Base-by-base conservation (phyloP, 345 rosid species). In the Citrus hindsii region DNA sequence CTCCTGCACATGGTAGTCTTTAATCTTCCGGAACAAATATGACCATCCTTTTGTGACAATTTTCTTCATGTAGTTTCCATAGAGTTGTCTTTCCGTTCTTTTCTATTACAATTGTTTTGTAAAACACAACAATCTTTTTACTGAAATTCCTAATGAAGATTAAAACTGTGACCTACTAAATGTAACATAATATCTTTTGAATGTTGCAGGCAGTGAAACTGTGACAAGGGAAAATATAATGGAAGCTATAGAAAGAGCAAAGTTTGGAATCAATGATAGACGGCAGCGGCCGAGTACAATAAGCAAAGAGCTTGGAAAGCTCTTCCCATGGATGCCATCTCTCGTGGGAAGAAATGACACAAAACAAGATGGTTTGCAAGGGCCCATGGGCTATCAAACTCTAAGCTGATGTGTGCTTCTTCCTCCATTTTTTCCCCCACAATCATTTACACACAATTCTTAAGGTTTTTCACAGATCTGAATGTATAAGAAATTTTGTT, bases 241-340 rank as follows among this genome's bases (percentile, higher is more conserved):
- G 98, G 98, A 91, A 89, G 97, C 97, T 0, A 85, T 93, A 72
- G 99, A 95, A 85, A 90, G 99, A 85, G 98, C 96, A 14, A 95
- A 95, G 83, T 95, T 86, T 60, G 99, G 98, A 58, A 95, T 95
- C 79, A 88, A 88, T 65, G 89, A 87, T 67, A 86, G 82, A 83
- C 93, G 88, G 81, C 76, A 75, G 77, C 87, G 80, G 85, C 79
- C 89, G 37, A 88, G 79, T 69, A 79, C 81, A 51, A 84, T 92
- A 76, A 85, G 93, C 82, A 92, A 88, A 82, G 97, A 92, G 82
- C 89, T 93, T 1, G 94, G 90, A 60, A 95, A 92, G 83, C 75
- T 95, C 81, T 92, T 91, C 71, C 99, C 97, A 35, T 95, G 99
- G 99, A 88, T 95, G 79, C 93, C 98, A 27, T 91, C 98, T 83